These are phyloP conservation scores for Penicillium riverlandense DNA, from an alignment of 495 filamentous ascomycete genomes.

Conservation along the genomic window DNA sequence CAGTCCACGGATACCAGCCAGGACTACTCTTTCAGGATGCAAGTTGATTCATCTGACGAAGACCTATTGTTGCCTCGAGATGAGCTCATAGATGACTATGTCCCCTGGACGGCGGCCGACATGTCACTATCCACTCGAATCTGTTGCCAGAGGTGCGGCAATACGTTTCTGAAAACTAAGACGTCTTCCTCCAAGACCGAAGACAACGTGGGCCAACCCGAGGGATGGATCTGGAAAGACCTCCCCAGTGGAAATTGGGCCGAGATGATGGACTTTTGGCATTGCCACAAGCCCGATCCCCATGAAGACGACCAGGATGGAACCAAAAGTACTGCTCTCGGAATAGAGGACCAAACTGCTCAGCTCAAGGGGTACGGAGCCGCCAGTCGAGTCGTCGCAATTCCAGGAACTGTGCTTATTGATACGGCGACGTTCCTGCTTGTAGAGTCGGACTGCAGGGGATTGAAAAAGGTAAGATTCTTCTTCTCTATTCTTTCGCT, in stretches of 20 bases:
- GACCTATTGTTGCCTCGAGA: constrained; percentile 8
- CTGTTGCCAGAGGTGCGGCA: constrained; percentile 55
- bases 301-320: constrained; percentile 30
- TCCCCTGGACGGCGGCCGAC: constrained; percentile 69
- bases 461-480: constrained; percentile 53
- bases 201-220: no score
- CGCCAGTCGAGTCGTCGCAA: constrained; percentile 57
- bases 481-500: constrained; percentile 6
- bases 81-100: constrained; percentile 31
- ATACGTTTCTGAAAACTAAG: constrained; percentile 16
- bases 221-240: constrained; percentile 70
- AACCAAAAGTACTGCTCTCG: constrained; percentile 11
- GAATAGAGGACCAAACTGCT: constrained; percentile 31
- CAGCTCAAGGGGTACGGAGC: constrained; percentile 69
- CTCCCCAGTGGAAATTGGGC: constrained; percentile 96
- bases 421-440: constrained; percentile 73
- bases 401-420: constrained; percentile 62
- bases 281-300: constrained; percentile 84
- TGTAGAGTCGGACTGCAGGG: constrained; percentile 52
- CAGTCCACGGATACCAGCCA: constrained; percentile 1
- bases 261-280: constrained; percentile 99
- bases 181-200: no score
- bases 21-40: constrained; percentile 62
- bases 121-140: constrained; percentile 49
- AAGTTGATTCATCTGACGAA: constrained; percentile 40